These are phyloP conservation scores for Suaeda aralocaspica DNA, from an alignment of 148 eudicot species.

Conservation along the genomic window DNA sequence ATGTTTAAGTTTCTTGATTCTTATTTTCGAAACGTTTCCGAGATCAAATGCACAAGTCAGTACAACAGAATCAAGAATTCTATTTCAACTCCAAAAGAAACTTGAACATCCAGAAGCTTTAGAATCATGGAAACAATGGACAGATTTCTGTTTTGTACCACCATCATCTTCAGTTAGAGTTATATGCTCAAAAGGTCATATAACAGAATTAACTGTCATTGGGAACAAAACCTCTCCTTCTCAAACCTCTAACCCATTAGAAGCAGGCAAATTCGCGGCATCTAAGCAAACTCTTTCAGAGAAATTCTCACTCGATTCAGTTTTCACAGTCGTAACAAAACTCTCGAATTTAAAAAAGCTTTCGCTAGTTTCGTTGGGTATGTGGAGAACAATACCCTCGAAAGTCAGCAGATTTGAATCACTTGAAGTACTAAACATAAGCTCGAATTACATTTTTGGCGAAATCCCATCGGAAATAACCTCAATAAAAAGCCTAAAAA, in stretches of 20 bases:
- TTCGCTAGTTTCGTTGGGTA: conserved; percentile 67
- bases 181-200: conserved; percentile 56
- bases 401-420: conserved; percentile 50
- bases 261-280: conserved; percentile 16
- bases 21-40: conserved; percentile 28
- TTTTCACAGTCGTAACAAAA: conserved; percentile 67
- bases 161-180: conserved; percentile 39
- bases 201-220: conserved; percentile 65
- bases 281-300: conserved; percentile 41
- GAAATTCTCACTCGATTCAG: conserved; percentile 62
- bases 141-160: conserved; percentile 61
- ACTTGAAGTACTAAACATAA: conserved; percentile 58
- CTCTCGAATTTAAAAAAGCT: conserved; percentile 50
- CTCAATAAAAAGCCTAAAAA: conserved; percentile 36
- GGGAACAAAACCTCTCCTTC: conserved; percentile 60
- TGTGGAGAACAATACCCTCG: conserved; percentile 77
- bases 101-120: conserved; percentile 68
- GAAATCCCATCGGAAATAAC: conserved; percentile 49
- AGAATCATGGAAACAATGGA: conserved; percentile 60
- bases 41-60: conserved; percentile 45
- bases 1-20: conserved; percentile 29
- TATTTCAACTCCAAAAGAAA: conserved; percentile 51
- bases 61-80: conserved; percentile 46
- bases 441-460: conserved; percentile 77
- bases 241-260: conserved; percentile 21